Evolutionary conservation across 805 yeast genomes (phyloP).

Genomic region (Candida multigemmis): DNA sequence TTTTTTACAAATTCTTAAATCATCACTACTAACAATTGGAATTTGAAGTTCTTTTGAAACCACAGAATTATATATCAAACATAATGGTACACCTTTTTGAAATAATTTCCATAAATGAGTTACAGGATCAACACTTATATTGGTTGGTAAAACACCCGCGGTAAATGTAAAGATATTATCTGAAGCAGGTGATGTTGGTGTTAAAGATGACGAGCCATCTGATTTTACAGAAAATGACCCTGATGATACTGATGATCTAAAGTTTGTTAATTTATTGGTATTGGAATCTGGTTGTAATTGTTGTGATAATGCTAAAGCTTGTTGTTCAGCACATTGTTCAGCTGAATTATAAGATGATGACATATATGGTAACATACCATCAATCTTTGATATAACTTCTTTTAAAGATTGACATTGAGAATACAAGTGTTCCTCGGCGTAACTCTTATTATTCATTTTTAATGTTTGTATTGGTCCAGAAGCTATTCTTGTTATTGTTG

Average conservation of each 20-base stretch:
- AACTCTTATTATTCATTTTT: constrained; percentile 25
- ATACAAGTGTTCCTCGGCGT: constrained; percentile 58
- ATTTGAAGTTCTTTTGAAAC: constrained; percentile 31
- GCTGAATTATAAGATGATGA: constrained; percentile 57
- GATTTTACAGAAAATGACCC: constrained; percentile 27
- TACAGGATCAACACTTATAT: constrained; percentile 78
- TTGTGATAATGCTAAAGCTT: constrained; percentile 45
- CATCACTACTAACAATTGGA: constrained; percentile 65
- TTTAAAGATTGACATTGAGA: constrained; percentile 54
- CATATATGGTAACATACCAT: constrained; percentile 62
- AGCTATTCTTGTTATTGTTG: no score
- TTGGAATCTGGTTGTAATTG: constrained; percentile 19
- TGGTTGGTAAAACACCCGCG: constrained; percentile 71
- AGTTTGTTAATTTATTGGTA: constrained; percentile 7
- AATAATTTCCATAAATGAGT: constrained; percentile 83
- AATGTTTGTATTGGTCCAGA: no score
- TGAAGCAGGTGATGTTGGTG: constrained; percentile 10
- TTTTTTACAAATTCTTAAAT: constrained; percentile 75
- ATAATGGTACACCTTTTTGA: constrained; percentile 88
- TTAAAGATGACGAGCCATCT: constrained; percentile 14
- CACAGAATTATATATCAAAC: constrained; percentile 72
- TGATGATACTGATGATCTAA: constrained; percentile 23
- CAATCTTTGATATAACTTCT: constrained; percentile 45
- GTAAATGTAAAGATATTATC: constrained; percentile 49
- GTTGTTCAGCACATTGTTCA: constrained; percentile 64